Evolutionary conservation across 2,329 filamentous ascomycete species (phyloP).

Genomic region (Fusarium denticulatum): DNA sequence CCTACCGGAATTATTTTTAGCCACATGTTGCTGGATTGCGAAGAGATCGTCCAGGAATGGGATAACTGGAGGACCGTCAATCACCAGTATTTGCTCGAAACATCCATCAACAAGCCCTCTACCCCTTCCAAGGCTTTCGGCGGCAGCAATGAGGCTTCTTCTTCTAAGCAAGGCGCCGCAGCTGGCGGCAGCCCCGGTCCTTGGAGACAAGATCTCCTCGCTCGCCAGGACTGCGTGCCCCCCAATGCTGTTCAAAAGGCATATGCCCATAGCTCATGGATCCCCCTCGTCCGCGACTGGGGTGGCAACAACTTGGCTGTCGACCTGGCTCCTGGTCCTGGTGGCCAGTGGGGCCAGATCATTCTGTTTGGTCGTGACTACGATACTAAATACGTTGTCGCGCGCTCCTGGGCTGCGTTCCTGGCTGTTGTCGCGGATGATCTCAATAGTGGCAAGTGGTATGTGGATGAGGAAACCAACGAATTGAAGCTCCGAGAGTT

Average conservation of each 20-base stretch:
- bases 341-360: slow-evolving; percentile 93
- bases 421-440: slow-evolving; percentile 90
- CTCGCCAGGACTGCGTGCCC: slow-evolving; percentile 89
- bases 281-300: slow-evolving; percentile 96
- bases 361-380: slow-evolving; percentile 98
- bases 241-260: slow-evolving; percentile 87
- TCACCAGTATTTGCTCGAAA: slow-evolving; percentile 81
- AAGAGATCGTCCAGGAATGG: slow-evolving; percentile 98
- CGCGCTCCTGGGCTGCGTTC: slow-evolving; percentile 90
- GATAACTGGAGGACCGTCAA: slow-evolving; percentile 96
- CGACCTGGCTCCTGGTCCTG: slow-evolving; percentile 89
- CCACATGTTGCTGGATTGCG: slow-evolving; percentile 95
- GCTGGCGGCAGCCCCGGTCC: slow-evolving; percentile 66
- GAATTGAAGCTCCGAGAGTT: slow-evolving; percentile 95
- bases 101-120: slow-evolving; percentile 65
- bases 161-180: slow-evolving; percentile 66
- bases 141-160: slow-evolving; percentile 73
- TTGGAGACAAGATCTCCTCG: slow-evolving; percentile 87
- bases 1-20: slow-evolving; percentile 95
- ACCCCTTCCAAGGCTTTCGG: slow-evolving; percentile 77
- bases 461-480: slow-evolving; percentile 88
- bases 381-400: slow-evolving; percentile 97
- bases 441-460: slow-evolving; percentile 87
- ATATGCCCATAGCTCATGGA: slow-evolving; percentile 95
- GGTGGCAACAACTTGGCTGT: slow-evolving; percentile 97